Percentiles rank a stretch among this genome's conserved stretches.
Evolutionary conservation across 495 filamentous ascomycete genomes (phyloP).

Genomic region (Aspergillus incahuasiensis): DNA sequence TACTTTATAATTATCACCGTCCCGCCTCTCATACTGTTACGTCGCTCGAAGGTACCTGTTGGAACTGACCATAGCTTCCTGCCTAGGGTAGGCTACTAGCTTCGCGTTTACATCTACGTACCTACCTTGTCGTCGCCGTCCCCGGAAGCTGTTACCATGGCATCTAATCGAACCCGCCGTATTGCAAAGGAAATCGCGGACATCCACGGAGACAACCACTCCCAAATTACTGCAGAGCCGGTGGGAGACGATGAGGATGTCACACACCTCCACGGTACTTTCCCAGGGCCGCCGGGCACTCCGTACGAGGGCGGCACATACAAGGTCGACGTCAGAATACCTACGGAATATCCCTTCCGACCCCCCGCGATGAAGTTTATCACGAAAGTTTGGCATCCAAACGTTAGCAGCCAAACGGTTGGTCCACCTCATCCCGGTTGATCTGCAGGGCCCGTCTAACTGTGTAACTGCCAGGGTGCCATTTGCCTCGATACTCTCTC

Average conservation of each 20-base stretch:
- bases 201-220: constrained; percentile 70
- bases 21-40: not conserved
- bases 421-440: constrained; percentile 23
- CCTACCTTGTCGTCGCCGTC: not conserved
- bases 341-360: constrained; percentile 86
- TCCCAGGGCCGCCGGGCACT: constrained; percentile 84
- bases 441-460: not conserved
- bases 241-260: constrained; percentile 64
- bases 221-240: constrained; percentile 66
- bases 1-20: not conserved
- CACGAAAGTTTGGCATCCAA: constrained; percentile 97
- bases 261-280: constrained; percentile 77
- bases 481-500: constrained; percentile 96
- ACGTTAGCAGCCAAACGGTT: constrained; percentile 93
- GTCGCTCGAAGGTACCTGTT: not conserved
- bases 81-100: not conserved
- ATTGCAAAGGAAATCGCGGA: constrained; percentile 90
- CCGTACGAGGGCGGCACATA: constrained; percentile 90
- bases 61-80: not conserved
- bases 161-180: constrained; percentile 72
- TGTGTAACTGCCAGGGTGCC: constrained; percentile 59
- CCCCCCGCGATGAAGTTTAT: constrained; percentile 90
- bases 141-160: constrained; percentile 45
- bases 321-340: constrained; percentile 79
- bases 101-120: not conserved